Evolutionary conservation across 2,329 filamentous ascomycete genomes (phyloP).

Genomic region (Penicillium crustosum): DNA sequence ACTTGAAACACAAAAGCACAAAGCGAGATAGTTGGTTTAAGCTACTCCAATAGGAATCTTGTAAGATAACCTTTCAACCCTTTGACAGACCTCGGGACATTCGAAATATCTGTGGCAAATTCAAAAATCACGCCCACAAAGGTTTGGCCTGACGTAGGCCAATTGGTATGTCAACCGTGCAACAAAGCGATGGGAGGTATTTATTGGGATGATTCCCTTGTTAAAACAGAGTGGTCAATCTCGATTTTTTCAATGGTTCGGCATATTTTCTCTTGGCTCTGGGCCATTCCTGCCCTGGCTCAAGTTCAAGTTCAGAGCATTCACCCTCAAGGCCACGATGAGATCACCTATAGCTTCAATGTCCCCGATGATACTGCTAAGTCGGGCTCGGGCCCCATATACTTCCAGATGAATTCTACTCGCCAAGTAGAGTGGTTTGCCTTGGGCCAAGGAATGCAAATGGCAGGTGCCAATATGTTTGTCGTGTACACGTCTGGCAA

Average conservation of each 20-base stretch:
- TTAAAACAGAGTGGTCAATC: not conserved
- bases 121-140: not conserved
- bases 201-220: slow-evolving; percentile 1
- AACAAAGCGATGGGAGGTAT: slow-evolving; percentile 4
- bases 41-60: not conserved
- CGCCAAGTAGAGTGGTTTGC: slow-evolving; percentile 55
- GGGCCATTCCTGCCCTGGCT: slow-evolving; percentile 12
- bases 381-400: slow-evolving; percentile 56
- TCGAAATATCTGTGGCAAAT: not conserved
- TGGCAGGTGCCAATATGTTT: slow-evolving; percentile 60
- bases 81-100: not conserved
- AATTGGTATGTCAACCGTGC: slow-evolving; percentile 4
- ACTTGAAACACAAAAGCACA: not conserved
- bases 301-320: slow-evolving; percentile 18
- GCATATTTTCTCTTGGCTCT: slow-evolving; percentile 2
- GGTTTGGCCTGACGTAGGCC: slow-evolving; percentile 2
- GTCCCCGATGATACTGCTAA: slow-evolving; percentile 54
- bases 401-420: slow-evolving; percentile 58
- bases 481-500: slow-evolving; percentile 55
- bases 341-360: slow-evolving; percentile 50
- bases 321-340: slow-evolving; percentile 9
- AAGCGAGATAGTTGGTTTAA: not conserved
- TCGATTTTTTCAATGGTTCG: not conserved
- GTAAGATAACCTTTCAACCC: not conserved
- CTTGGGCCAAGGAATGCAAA: slow-evolving; percentile 55